Conservation (phyloP, 23 red algal genomes). For the Pyropia yezoensis region DNA sequence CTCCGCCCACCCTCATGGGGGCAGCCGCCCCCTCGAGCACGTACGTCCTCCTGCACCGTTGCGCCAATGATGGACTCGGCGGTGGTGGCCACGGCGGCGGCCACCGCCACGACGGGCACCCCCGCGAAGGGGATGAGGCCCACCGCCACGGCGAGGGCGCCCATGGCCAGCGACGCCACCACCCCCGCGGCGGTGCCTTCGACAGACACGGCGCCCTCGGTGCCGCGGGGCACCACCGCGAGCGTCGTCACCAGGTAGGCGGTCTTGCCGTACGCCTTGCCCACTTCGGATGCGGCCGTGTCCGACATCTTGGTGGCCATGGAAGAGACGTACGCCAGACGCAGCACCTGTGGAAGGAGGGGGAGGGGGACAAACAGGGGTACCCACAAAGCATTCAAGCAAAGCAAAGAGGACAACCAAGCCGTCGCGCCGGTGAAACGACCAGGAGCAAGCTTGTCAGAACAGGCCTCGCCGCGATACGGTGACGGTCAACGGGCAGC, state of each 20-base stretch:
- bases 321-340: slow-evolving; percentile 47
- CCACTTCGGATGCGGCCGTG: slow-evolving; percentile 84
- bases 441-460: too few relatives aligned
- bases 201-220: slow-evolving; percentile 84
- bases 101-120: slow-evolving; percentile 25
- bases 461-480: background rate
- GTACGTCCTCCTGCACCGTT: slow-evolving; percentile 22
- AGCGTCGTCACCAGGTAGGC: slow-evolving; percentile 77
- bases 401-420: too few relatives aligned
- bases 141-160: slow-evolving; percentile 18
- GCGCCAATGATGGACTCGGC: slow-evolving; percentile 75
- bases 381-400: slow-evolving; percentile 1
- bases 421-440: too few relatives aligned
- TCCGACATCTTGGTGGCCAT: slow-evolving; percentile 78
- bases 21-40: too few relatives aligned
- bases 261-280: slow-evolving; percentile 81
- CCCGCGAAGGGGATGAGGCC: slow-evolving; percentile 18
- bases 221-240: slow-evolving; percentile 50
- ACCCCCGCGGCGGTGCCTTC: slow-evolving; percentile 79
- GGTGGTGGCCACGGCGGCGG: slow-evolving; percentile 59
- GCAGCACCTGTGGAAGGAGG: background rate
- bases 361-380: background rate
- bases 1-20: slow-evolving; percentile 7
- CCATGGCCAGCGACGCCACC: slow-evolving; percentile 21
- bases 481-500: background rate